Evolutionary conservation across 1,284 basidiomycete genomes (phyloP), one percentile per base, ranked within the genome.

Genomic region (Trametes versicolor): DNA sequence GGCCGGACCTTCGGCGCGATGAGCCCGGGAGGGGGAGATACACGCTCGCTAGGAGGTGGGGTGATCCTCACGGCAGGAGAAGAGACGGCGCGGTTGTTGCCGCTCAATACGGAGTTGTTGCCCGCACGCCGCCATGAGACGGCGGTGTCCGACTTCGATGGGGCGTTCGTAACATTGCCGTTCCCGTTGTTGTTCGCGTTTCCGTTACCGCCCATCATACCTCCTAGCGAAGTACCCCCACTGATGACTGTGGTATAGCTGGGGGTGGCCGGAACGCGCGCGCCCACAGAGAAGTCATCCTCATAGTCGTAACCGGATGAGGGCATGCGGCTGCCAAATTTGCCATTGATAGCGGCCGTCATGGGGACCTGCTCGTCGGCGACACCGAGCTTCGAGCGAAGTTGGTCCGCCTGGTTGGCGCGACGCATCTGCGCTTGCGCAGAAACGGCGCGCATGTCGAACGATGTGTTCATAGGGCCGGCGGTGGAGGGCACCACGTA

Each of bases 311-410:
- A 75, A 58, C 74, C 71, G 64, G 79, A 76, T 71, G 79, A 79
- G 48, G 79, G 80, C 57, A 85, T 77, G 67, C 92, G 91, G 67
- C 85, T 83, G 39, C 91, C 91, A 69, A 92, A 93, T 70, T 87
- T 87, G 62, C 92, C 92, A 60, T 87, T 88, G 36, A 93, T 80
- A 49, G 88, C 84, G 54, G 93, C 92, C 45, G 92, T 91, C 92
- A 92, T 92, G 53, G 92, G 92, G 59, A 88, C 81, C 66, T 86
- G 85, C 21, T 79, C 77, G 36, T 91, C 87, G 57, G 85, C 83
- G 61, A 85, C 76, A 47, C 85, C 84, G 39, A 89, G 80, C 74
- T 89, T 89, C 41, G 84, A 78, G 57, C 85, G 84, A 53, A 88
- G 79, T 63, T 87, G 83, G 60, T 93, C 89, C 15, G 83, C 85